These are phyloP conservation scores for Lepidium africanum DNA, from an alignment of 345 rosid genomes.

Conservation along the genomic window DNA sequence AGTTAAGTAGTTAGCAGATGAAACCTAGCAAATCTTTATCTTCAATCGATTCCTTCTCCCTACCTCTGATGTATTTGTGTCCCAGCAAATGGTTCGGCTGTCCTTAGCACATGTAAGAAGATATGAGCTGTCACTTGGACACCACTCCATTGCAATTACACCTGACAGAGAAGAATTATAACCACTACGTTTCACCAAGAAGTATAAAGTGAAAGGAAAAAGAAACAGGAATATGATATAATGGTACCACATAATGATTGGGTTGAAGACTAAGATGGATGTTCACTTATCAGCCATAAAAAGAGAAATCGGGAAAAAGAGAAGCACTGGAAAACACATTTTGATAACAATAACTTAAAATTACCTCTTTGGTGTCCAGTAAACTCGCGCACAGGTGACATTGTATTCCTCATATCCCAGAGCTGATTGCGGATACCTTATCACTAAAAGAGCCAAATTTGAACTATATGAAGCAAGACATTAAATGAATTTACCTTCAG, in stretches of 20 bases:
- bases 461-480: background rate
- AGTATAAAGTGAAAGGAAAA: background rate
- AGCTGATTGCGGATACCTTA: slow-evolving; percentile 51
- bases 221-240: slow-evolving; percentile 15
- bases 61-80: slow-evolving; percentile 84
- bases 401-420: slow-evolving; percentile 95
- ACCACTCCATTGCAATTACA: slow-evolving; percentile 99
- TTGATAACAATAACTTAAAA: background rate
- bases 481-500: slow-evolving; percentile 49
- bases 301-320: background rate
- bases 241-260: background rate
- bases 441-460: slow-evolving; percentile 6
- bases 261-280: background rate
- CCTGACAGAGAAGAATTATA: slow-evolving; percentile 43
- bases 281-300: background rate
- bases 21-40: background rate
- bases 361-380: slow-evolving; percentile 92
- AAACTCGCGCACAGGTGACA: slow-evolving; percentile 87
- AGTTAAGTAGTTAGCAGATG: background rate
- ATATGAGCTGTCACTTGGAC: slow-evolving; percentile 88
- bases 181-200: slow-evolving; percentile 6
- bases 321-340: background rate
- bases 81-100: slow-evolving; percentile 98
- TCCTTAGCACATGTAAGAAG: slow-evolving; percentile 97
- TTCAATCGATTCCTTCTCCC: slow-evolving; percentile 8